phyloP scores from a whole-genome alignment of 2,329 filamentous ascomycete genomes.

The Cladosporium sphaerospermum region DNA sequence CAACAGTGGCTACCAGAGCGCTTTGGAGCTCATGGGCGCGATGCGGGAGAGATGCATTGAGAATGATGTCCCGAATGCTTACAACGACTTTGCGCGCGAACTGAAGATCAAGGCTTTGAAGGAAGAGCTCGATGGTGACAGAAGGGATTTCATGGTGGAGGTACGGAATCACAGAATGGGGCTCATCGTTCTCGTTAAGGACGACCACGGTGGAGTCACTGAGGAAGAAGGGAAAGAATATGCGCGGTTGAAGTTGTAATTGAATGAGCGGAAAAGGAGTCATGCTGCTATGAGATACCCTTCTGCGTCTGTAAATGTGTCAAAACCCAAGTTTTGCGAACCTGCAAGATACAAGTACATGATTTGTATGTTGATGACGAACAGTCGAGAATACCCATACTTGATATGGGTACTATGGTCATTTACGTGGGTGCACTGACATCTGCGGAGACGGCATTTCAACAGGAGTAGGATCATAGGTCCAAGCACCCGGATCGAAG shows the following conservation, averaged over 20 bases:
- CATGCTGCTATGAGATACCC: conserved; percentile 1
- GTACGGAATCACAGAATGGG: conserved; percentile 33
- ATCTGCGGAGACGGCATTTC: too few species aligned
- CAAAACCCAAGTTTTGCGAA: too few species aligned
- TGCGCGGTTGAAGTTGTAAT: conserved; percentile 11
- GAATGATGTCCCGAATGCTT: conserved; percentile 68
- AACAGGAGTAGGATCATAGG: too few species aligned
- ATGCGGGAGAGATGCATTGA: conserved; percentile 72
- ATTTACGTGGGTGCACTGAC: too few species aligned
- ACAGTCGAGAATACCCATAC: too few species aligned
- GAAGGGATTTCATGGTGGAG: conserved; percentile 76
- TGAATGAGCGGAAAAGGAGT: conserved; percentile 15
- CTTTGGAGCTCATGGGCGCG: conserved; percentile 67
- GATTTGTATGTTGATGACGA: too few species aligned
- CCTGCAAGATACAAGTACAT: too few species aligned
- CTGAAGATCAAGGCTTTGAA: conserved; percentile 67
- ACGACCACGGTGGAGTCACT: not conserved
- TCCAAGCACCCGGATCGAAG: too few species aligned
- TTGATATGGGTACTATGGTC: too few species aligned
- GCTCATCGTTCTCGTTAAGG: not conserved
- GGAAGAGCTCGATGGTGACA: conserved; percentile 67
- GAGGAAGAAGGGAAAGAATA: conserved; percentile 4
- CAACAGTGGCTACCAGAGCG: conserved; percentile 66
- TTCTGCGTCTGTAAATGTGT: too few species aligned
- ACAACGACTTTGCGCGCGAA: conserved; percentile 64